These are phyloP conservation scores for Arthrobotrys sphaeroides DNA, from an alignment of 2,329 filamentous ascomycete genomes.

Conservation along the genomic window DNA sequence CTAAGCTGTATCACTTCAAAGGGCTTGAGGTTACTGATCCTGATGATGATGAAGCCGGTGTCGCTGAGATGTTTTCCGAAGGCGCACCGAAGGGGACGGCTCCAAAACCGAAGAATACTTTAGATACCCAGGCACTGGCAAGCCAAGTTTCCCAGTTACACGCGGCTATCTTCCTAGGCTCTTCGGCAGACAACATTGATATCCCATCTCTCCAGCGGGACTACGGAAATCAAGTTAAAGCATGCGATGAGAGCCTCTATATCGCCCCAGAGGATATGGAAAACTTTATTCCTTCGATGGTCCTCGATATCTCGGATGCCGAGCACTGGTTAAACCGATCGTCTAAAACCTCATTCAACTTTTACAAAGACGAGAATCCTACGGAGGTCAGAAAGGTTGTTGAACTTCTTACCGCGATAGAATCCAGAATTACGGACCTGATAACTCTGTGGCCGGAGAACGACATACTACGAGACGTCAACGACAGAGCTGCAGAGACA, in stretches of 20 bases:
- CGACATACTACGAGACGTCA: constrained; percentile 81
- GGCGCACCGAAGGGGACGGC: neutral
- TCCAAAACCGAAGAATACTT: neutral
- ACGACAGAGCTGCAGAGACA: constrained; percentile 77
- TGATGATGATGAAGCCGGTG: constrained; percentile 48
- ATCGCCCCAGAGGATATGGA: constrained; percentile 14
- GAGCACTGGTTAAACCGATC: constrained; percentile 30
- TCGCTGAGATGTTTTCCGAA: constrained; percentile 49
- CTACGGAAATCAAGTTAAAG: constrained; percentile 14
- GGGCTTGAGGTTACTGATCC: constrained; percentile 42
- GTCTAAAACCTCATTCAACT: constrained; percentile 72
- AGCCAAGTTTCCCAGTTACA: constrained; percentile 18
- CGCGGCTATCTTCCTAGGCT: constrained; percentile 16
- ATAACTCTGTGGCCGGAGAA: constrained; percentile 73
- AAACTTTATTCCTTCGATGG: constrained; percentile 26
- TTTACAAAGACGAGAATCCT: constrained; percentile 85
- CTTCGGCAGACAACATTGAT: neutral
- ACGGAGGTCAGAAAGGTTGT: constrained; percentile 79
- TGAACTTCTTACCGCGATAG: constrained; percentile 73
- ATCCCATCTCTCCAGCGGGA: constrained; percentile 26
- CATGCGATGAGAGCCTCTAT: neutral
- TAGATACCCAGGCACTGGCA: constrained; percentile 16
- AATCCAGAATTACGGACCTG: constrained; percentile 77
- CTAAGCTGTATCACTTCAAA: constrained; percentile 51
- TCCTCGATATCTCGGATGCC: constrained; percentile 31